Evolutionary conservation across 129 eudicot genomes (phyloP), one percentile per base, ranked within the genome.

Genomic region (Tagetes erecta): DNA sequence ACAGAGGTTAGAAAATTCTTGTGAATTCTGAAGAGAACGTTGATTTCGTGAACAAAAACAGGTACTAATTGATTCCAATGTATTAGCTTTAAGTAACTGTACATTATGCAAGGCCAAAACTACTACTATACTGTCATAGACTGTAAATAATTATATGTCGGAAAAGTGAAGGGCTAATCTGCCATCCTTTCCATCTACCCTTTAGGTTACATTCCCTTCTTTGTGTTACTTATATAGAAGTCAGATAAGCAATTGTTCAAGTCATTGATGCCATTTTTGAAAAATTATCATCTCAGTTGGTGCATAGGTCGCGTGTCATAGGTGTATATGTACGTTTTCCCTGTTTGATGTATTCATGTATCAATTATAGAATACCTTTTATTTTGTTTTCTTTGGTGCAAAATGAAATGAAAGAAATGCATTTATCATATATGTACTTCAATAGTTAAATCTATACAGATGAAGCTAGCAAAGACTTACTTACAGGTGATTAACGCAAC

Each of bases 1-100:
- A 78, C 92, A 84, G 83, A 88, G 92, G 81, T 77, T 94, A 80
- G 96, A 96, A 83, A 73, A 81, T 82, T 91, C 98, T 73, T 94
- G 97, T 77, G 86, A 91, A 65, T 88, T 91, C 84, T 87, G 81
- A 87, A 70, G 80, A 69, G 73, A 84, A 70, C 8, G 14, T n/a
- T 50, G 71, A 73, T 55, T 70, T 76, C 86, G 66, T 58, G 73
- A 71, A 78, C 74, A 64, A 76, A 81, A 33, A 71, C 74, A 60
- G 67, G 67, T 72, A 77, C 83, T 73, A 70, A 64, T 33, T 50
- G 65, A 78, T 78, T 58, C 30, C 76, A 31, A 64, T 34, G 27
- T 52, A 41, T 70, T 78, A 68, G 72, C 67, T 77, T 53, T 31
- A 70, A 78, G 84, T 76, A 68, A 72, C 59, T 68, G 86, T 80